Base-by-base conservation (phyloP, 345 rosid species). In the Theobroma cacao region DNA sequence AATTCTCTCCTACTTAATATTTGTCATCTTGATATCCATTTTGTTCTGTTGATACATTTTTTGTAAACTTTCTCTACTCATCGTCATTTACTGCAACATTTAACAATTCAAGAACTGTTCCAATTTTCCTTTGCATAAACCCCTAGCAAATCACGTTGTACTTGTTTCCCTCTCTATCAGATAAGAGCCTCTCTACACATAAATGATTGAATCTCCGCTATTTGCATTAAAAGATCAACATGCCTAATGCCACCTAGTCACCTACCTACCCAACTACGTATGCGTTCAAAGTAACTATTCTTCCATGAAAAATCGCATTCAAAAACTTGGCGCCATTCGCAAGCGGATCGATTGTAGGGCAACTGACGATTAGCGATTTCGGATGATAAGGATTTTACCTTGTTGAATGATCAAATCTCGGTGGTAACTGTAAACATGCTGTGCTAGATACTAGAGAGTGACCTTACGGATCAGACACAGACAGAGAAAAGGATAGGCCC, bases 371-470 rank as follows among this genome's bases (percentile, higher is more conserved):
- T 13, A 15, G n/a, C 36, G 24, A 17, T 26, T 68, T 28, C 36
- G 12, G 24, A 26, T 68, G 73, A 68, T 26, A 68, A 68, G 50
- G 73, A 68, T 68, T 45, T 69, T 7, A 47, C 74, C 4, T 67
- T 41, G 72, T 13, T 22, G 72, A 40, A 22, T 4, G 22, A 45
- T 69, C 74, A 45, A 69, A 69, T 28, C 74, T 65, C 10, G 13
- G 12, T 26, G 22, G 30, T 68, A 69, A 69, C 74, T 28, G 74
- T 47, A 69, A 47, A 69, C 74, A 47, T 69, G 58, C 24, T 6
- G 8, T 28, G 58, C 30, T 45, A 28, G 26, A 22, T 13, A 3
- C 1, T 2, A 41, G 72, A 41, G 33, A 40, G n/a, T 47, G 74
- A 69, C 74, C 24, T 47, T 17, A 45, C 74, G 0, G 5, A 28